A percentile compares a stretch with the other conserved stretches of the same genome.
Evolutionary conservation across 345 rosid species (phyloP).

Genomic region (Linum usitatissimum): DNA sequence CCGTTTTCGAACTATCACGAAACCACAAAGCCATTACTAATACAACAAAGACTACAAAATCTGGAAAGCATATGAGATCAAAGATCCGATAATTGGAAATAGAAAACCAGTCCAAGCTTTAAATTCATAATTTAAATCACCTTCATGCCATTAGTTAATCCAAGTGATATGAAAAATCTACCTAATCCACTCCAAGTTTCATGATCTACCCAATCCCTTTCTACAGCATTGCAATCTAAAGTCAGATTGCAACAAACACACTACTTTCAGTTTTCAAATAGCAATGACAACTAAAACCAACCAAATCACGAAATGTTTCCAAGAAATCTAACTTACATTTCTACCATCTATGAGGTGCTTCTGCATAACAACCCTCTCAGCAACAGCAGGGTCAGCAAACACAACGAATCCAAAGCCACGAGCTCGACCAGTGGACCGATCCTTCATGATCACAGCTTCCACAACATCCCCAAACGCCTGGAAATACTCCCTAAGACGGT

Average conservation of each 20-base stretch:
- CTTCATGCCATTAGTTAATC: neutral
- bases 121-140: neutral
- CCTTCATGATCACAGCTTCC: slow-evolving; percentile 90
- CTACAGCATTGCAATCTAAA: too few relatives aligned
- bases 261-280: neutral
- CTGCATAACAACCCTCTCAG: slow-evolving; percentile 66
- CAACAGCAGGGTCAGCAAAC: slow-evolving; percentile 67
- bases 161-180: too few relatives aligned
- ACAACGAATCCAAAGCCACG: slow-evolving; percentile 92
- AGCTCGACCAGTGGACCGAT: slow-evolving; percentile 87
- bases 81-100: neutral
- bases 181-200: neutral
- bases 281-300: neutral
- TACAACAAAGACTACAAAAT: neutral
- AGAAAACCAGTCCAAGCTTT: neutral
- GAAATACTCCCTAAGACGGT: slow-evolving; percentile 74
- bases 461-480: slow-evolving; percentile 63
- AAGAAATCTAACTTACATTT: slow-evolving; percentile 39
- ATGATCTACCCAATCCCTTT: too few relatives aligned
- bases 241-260: neutral
- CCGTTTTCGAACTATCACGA: neutral
- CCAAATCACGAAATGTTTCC: neutral
- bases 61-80: neutral
- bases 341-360: slow-evolving; percentile 77
- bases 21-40: neutral